phyloP scores from a whole-genome alignment of 139 green algal species.

The Micractinium sp. region DNA sequence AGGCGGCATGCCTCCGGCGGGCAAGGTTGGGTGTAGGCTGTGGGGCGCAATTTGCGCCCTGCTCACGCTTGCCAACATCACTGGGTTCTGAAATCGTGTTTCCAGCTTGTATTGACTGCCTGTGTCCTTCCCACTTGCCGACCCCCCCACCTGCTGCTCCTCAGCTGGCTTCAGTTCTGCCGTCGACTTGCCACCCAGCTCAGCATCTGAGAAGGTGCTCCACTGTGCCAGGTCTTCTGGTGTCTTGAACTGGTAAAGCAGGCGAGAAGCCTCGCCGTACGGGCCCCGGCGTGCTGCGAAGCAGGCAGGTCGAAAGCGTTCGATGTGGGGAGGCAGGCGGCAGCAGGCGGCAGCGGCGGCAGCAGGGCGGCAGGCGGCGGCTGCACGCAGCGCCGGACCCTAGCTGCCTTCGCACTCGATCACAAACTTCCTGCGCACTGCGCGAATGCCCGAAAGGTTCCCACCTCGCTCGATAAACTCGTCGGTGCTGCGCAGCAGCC shows the following conservation, averaged over 20 bases:
- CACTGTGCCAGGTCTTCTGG: conserved; percentile 49
- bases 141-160: neutral
- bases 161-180: conserved; percentile 39
- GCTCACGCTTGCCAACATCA: neutral
- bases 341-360: neutral
- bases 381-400: no score
- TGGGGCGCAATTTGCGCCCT: no score
- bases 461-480: conserved; percentile 25
- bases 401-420: neutral
- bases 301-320: neutral
- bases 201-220: conserved; percentile 48
- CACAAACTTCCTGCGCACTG: neutral
- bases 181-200: conserved; percentile 47
- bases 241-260: conserved; percentile 47
- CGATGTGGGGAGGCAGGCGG: no score
- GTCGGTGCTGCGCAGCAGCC: conserved; percentile 8
- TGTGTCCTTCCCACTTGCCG: no score
- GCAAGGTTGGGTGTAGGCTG: neutral
- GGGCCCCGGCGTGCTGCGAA: conserved; percentile 10
- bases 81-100: no score
- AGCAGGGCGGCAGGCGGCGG: neutral
- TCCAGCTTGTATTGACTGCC: no score
- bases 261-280: neutral
- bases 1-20: neutral
- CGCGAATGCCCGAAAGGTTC: neutral